Evolutionary conservation across 345 rosid species (phyloP).

Genomic region (Sisymbrium altissimum): DNA sequence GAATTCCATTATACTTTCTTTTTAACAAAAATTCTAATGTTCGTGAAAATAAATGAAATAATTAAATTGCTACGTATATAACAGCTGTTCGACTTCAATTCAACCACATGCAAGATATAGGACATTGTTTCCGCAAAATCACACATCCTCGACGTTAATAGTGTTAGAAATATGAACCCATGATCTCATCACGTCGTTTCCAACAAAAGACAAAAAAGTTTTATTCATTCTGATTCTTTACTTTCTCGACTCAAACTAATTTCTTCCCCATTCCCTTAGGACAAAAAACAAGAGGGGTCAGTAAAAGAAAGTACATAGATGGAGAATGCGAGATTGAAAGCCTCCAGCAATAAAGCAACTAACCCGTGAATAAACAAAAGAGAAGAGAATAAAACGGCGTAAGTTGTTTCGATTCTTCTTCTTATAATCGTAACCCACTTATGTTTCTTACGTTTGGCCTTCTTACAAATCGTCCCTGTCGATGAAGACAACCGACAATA

Average conservation of each 20-base stretch:
- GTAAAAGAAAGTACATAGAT: background rate
- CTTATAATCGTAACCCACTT: background rate
- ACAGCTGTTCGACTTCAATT: no score
- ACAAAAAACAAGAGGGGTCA: conserved; percentile 1
- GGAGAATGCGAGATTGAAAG: background rate
- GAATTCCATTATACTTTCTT: background rate
- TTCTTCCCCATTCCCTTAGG: background rate
- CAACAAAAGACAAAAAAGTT: background rate
- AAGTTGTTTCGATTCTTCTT: background rate
- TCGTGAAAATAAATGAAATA: background rate
- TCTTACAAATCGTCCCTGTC: conserved; percentile 32
- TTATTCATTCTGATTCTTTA: background rate
- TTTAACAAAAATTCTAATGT: background rate
- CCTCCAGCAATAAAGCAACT: background rate
- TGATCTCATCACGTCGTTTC: background rate
- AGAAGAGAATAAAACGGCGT: background rate
- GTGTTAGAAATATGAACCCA: background rate
- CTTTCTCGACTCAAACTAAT: conserved; percentile 4
- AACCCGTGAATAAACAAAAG: background rate
- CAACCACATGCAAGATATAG: no score
- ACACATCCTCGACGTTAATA: background rate
- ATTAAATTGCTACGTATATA: background rate
- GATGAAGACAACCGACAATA: background rate
- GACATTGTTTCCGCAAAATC: background rate
- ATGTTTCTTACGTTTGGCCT: conserved; percentile 14